Evolutionary conservation across 2,329 filamentous ascomycete species (phyloP).

Genomic region (Xylaria sp.): DNA sequence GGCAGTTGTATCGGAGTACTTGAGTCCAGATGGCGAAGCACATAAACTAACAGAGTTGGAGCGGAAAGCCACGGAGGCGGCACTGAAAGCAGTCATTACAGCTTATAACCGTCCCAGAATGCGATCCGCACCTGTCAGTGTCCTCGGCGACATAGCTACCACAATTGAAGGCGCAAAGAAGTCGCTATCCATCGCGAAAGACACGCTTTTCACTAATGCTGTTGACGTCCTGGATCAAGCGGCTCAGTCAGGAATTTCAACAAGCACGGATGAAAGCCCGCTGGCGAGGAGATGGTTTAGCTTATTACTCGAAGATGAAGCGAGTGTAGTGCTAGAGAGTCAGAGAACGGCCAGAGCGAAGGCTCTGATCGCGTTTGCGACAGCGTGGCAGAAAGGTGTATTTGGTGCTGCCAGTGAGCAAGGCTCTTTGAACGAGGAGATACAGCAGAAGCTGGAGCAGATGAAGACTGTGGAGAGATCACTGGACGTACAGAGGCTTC

Average conservation of each 20-base stretch:
- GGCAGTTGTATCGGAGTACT: conserved; percentile 69
- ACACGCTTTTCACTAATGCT: conserved; percentile 64
- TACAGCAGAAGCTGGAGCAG: conserved; percentile 50
- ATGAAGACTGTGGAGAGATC: conserved; percentile 57
- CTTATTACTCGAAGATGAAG: conserved; percentile 59
- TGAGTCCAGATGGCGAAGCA: conserved; percentile 65
- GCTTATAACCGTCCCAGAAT: conserved; percentile 60
- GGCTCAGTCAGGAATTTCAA: conserved; percentile 37
- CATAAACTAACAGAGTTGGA: conserved; percentile 56
- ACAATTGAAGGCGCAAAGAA: conserved; percentile 50
- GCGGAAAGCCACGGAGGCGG: conserved; percentile 60
- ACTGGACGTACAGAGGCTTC: conserved; percentile 58
- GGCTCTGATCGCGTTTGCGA: conserved; percentile 57
- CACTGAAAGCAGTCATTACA: conserved; percentile 61
- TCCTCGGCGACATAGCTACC: conserved; percentile 55
- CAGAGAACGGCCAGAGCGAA: conserved; percentile 62
- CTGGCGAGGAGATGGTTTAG: conserved; percentile 55
- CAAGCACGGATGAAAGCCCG: conserved; percentile 25
- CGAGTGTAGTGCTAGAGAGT: conserved; percentile 61
- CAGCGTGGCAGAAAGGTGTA: conserved; percentile 56
- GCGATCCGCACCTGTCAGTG: conserved; percentile 50
- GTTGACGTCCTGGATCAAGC: conserved; percentile 60
- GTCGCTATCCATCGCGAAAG: conserved; percentile 58
- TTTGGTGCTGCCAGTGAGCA: conserved; percentile 51
- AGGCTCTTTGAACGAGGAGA: conserved; percentile 41